A percentile compares a stretch with the other conserved stretches of the same genome.
Evolutionary conservation across 352 stramenopile species (phyloP).

Genomic region (Phytophthora hybrid): DNA sequence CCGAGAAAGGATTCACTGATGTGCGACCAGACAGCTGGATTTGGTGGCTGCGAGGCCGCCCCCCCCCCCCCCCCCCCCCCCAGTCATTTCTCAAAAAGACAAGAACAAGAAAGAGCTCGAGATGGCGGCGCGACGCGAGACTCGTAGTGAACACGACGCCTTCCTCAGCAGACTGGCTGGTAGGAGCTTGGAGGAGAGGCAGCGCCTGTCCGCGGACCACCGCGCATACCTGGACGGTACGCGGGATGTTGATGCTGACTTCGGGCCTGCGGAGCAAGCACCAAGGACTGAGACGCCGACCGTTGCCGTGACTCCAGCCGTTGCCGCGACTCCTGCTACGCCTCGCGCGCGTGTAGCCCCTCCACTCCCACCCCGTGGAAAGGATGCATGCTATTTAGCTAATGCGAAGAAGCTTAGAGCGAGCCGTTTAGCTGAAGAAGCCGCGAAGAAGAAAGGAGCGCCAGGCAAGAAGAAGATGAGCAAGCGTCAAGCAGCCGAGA

Average conservation of each 20-base stretch:
- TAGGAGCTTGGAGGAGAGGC: background rate
- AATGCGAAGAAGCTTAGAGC: background rate
- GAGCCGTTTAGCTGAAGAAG: background rate
- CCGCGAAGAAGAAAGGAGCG: background rate
- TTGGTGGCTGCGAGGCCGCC: too few relatives aligned
- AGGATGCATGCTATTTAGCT: background rate
- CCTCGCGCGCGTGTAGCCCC: background rate
- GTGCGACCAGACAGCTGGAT: too few relatives aligned
- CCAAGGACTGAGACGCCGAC: background rate
- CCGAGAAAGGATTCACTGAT: too few relatives aligned
- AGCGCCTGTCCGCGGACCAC: background rate
- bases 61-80: too few relatives aligned
- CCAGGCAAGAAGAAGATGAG: background rate
- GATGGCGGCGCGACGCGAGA: background rate
- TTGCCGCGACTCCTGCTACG: background rate
- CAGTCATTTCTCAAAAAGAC: too few relatives aligned
- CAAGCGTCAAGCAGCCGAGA: background rate
- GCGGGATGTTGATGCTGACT: background rate
- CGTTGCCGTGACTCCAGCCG: background rate
- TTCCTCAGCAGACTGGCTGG: background rate
- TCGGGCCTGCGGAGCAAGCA: background rate
- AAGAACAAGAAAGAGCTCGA: too few relatives aligned
- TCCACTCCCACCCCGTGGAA: background rate
- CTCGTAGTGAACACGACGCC: background rate
- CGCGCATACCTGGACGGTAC: background rate